Percentiles rank a stretch among this genome's conserved stretches.
Evolutionary conservation across 257 asterid genomes (phyloP).

Genomic region (Solanum ahanhuiri): DNA sequence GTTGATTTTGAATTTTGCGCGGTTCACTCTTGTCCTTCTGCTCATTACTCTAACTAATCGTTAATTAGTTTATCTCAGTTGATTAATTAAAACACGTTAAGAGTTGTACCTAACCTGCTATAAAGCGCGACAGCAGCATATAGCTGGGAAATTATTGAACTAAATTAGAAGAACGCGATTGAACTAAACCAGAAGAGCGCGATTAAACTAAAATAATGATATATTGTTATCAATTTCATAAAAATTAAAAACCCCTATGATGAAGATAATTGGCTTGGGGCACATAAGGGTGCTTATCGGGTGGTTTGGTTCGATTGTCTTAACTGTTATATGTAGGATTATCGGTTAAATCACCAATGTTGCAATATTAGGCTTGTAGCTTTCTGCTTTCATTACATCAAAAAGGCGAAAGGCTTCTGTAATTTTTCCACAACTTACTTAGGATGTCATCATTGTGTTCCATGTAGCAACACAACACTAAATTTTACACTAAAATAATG

Average conservation of each 20-base stretch:
- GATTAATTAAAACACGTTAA: not conserved
- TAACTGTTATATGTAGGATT: not conserved
- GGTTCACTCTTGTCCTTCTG: not conserved
- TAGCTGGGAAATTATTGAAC: not conserved
- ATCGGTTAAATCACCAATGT: conserved; percentile 23
- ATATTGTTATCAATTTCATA: not conserved
- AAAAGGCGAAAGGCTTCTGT: conserved; percentile 37
- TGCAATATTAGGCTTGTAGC: conserved; percentile 35
- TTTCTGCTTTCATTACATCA: conserved; percentile 36
- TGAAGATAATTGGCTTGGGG: not conserved
- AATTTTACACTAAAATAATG: not conserved
- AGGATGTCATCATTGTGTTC: conserved; percentile 55
- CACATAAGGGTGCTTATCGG: not conserved
- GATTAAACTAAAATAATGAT: not conserved
- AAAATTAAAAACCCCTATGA: not conserved
- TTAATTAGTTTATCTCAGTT: not conserved
- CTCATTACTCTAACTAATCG: not conserved
- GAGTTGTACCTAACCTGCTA: not conserved
- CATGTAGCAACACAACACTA: conserved; percentile 28
- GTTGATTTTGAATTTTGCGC: not conserved
- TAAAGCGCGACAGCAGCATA: not conserved
- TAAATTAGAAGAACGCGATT: not conserved
- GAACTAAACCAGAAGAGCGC: not conserved
- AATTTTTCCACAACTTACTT: conserved; percentile 29
- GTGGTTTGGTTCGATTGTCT: not conserved